Conservation (phyloP, 176 grass and related monocot species). For the Triticum dicoccoides region DNA sequence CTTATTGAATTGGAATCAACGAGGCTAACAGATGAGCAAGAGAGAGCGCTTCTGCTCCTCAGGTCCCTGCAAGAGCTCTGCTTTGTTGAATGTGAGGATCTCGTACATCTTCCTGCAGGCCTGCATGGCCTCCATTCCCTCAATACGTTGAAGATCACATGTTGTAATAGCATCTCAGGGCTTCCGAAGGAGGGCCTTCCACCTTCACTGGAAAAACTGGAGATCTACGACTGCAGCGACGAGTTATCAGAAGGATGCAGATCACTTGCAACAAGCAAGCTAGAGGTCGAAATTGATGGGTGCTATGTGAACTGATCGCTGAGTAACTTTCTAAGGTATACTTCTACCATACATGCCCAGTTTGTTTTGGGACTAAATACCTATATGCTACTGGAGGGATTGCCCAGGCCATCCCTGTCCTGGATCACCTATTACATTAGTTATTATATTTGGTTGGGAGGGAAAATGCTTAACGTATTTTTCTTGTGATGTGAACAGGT, state of each 20-base stretch:
- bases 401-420: background rate
- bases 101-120: background rate
- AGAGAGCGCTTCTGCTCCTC: slow-evolving; percentile 22
- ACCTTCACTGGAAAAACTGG: slow-evolving; percentile 10
- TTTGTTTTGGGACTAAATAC: too few species aligned
- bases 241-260: background rate
- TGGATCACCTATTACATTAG: too few species aligned
- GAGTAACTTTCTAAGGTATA: too few species aligned
- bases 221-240: rapidly evolving
- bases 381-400: background rate
- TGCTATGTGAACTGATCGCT: too few species aligned
- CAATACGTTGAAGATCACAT: background rate
- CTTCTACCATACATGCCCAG: too few species aligned
- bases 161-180: background rate
- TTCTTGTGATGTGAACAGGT: too few species aligned
- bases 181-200: background rate
- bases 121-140: slow-evolving; percentile 7
- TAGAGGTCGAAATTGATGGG: background rate
- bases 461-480: too few species aligned
- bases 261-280: background rate
- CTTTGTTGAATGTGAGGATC: background rate
- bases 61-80: background rate
- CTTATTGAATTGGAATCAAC: background rate
- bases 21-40: slow-evolving; percentile 18
- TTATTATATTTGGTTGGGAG: too few species aligned